A percentile compares a stretch with the other conserved stretches of the same genome.
Evolutionary conservation across 2,329 filamentous ascomycete species (phyloP).

Genomic region (Incumbomyces delicatus): DNA sequence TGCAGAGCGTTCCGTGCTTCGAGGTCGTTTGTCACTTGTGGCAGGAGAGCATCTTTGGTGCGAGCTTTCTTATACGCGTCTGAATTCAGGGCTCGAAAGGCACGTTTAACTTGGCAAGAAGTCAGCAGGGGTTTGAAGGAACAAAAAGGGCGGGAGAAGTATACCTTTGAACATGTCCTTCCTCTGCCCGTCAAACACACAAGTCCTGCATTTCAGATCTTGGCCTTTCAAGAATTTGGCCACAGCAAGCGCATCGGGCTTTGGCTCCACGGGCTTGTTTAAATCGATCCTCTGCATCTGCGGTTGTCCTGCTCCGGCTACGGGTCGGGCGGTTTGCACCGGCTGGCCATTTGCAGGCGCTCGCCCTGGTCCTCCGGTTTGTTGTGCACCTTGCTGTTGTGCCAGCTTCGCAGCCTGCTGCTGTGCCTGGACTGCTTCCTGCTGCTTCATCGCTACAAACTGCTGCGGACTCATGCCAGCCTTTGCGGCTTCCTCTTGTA

Average conservation of each 20-base stretch:
- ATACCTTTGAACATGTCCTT: slow-evolving; percentile 96
- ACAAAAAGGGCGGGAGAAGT: background rate
- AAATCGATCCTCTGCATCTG: slow-evolving; percentile 40
- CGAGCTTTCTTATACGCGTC: slow-evolving; percentile 77
- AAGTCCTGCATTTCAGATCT: slow-evolving; percentile 79
- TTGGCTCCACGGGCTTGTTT: slow-evolving; percentile 53
- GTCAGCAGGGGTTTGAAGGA: background rate
- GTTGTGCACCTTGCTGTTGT: slow-evolving; percentile 25
- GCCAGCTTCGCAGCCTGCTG: slow-evolving; percentile 23
- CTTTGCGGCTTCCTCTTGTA: slow-evolving; percentile 41
- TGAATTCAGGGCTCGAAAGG: slow-evolving; percentile 79
- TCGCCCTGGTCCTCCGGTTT: slow-evolving; percentile 31
- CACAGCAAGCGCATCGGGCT: slow-evolving; percentile 77
- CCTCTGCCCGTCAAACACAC: slow-evolving; percentile 87
- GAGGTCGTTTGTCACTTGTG: slow-evolving; percentile 75
- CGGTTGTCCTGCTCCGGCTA: slow-evolving; percentile 7
- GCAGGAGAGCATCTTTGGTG: slow-evolving; percentile 72
- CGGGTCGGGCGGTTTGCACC: too few species aligned
- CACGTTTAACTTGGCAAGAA: slow-evolving; percentile 68
- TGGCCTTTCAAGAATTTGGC: slow-evolving; percentile 79
- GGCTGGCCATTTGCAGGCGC: slow-evolving; percentile 21
- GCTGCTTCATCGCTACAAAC: slow-evolving; percentile 33
- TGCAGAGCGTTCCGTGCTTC: slow-evolving; percentile 92
- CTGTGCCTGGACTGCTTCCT: slow-evolving; percentile 32
- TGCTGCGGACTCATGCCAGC: slow-evolving; percentile 42